Base-by-base conservation (phyloP, 129 eudicot genomes). In the Tagetes erecta region DNA sequence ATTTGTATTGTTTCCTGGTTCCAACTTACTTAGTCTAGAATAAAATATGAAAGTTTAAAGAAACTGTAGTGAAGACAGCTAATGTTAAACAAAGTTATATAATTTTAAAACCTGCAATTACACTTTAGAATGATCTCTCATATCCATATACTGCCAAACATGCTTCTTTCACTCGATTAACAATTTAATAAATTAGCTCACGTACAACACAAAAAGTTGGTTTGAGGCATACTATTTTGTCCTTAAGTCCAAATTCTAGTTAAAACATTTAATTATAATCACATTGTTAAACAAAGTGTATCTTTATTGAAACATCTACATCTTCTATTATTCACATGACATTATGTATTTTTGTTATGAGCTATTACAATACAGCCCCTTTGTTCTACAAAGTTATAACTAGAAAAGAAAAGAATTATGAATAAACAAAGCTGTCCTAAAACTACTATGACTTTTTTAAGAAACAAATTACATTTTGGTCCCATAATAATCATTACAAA, bases 401-500 rank as follows among this genome's bases (percentile, higher is more conserved):
- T 56, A 14, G 8, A 1, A 55, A 53, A 27, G 12, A 47, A 47
- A 6, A 36, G 10, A 27, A 27, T 56, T 56, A 56, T 27, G 30
- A 56, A 27, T 11, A 55, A 55, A 27, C 35, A 53, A 14, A 53
- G 60, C 60, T 51, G 79, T 64, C 79, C 72, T 74, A 75, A 41
- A 64, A 33, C 47, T 50, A 30, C 64, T 52, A n/a, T 50, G 66
- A 53, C 35, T 76, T 76, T n/a, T 67, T 56, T 8, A 39, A 50
- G 39, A 70, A 60, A 70, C 33, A 78, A 44, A 37, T 60, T 51
- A 47, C 76, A 55, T 78, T 70, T 62, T 70, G 71, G 76, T 59
- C 76, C 56, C 66, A 70, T 78, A 30, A 49, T 39, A 62, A 78
- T 78, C 64, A 59, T 78, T 39, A 31, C 14, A 59, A 20, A 59